Conservation (phyloP, 177 flowering plant species). For the Vitis hybrid region DNA sequence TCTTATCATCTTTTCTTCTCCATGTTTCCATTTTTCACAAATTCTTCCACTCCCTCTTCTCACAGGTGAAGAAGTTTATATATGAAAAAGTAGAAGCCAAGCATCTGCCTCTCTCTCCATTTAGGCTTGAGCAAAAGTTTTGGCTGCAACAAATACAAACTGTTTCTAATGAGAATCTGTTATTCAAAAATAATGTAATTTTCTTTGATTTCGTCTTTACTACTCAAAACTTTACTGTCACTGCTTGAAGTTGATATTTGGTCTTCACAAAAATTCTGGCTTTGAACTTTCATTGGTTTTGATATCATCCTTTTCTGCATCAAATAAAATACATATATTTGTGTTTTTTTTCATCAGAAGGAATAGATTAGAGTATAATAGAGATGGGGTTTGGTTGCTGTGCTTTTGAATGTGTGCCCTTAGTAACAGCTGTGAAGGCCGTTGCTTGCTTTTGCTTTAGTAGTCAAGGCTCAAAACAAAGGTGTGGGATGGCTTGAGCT, state of each 20-base stretch:
- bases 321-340: neutral
- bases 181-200: constrained; percentile 1
- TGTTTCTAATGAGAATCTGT: neutral
- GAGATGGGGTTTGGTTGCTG: constrained; percentile 4
- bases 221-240: constrained; percentile 19
- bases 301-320: neutral
- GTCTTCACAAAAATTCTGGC: neutral
- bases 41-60: neutral
- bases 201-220: constrained; percentile 5
- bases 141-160: too few species aligned
- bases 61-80: neutral
- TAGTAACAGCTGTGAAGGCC: constrained; percentile 53
- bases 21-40: neutral
- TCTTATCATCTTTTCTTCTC: constrained; percentile 29
- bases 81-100: too few species aligned
- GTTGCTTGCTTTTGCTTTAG: constrained; percentile 67
- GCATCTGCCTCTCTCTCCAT: constrained; percentile 10
- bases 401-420: constrained; percentile 41
- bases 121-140: too few species aligned
- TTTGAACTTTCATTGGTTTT: neutral
- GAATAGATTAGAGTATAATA: neutral
- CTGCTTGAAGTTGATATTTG: neutral
- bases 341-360: neutral
- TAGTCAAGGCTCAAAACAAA: constrained; percentile 60
- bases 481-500: constrained; percentile 23